These are phyloP conservation scores for Inosperma sp. DNA, from an alignment of 768 basidiomycete genomes.

Conservation along the genomic window DNA sequence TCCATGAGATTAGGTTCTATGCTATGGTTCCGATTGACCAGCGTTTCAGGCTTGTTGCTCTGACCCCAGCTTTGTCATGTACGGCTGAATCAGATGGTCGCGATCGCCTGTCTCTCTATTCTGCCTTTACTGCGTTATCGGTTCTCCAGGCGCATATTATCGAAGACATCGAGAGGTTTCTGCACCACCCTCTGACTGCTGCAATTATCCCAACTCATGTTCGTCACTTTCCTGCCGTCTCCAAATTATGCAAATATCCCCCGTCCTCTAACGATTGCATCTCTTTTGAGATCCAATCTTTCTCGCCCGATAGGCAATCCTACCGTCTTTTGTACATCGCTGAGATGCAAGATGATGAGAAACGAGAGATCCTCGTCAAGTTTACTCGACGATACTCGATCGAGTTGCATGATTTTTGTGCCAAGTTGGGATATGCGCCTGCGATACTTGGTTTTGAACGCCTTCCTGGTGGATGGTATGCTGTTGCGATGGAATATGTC, in stretches of 20 bases:
- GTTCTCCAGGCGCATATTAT: conserved; percentile 16
- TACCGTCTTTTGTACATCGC: conserved; percentile 11
- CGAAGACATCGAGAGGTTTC: conserved; percentile 3
- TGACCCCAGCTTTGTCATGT: conserved; percentile 21
- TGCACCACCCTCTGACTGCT: not conserved
- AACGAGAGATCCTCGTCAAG: conserved; percentile 19
- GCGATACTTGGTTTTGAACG: conserved; percentile 20
- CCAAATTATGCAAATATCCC: conserved; percentile 4
- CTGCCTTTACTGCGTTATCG: conserved; percentile 15
- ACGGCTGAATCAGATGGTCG: conserved; percentile 11
- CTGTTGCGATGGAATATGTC: conserved; percentile 23
- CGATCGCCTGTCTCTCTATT: conserved; percentile 15
- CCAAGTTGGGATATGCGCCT: conserved; percentile 21
- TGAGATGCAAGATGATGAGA: not conserved
- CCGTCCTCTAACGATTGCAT: conserved; percentile 4
- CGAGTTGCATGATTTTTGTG: conserved; percentile 22
- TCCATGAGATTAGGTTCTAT: not conserved
- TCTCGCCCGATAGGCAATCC: conserved; percentile 1
- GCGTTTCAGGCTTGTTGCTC: conserved; percentile 14
- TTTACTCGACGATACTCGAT: conserved; percentile 18
- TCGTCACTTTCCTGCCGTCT: not conserved
- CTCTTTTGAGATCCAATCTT: conserved; percentile 10
- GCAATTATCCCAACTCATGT: no score
- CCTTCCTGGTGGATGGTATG: conserved; percentile 28
- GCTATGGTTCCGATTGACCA: not conserved